Evolutionary conservation across 1,284 basidiomycete species (phyloP), one percentile per base, ranked within the genome.

Genomic region (Tilletia setariae): DNA sequence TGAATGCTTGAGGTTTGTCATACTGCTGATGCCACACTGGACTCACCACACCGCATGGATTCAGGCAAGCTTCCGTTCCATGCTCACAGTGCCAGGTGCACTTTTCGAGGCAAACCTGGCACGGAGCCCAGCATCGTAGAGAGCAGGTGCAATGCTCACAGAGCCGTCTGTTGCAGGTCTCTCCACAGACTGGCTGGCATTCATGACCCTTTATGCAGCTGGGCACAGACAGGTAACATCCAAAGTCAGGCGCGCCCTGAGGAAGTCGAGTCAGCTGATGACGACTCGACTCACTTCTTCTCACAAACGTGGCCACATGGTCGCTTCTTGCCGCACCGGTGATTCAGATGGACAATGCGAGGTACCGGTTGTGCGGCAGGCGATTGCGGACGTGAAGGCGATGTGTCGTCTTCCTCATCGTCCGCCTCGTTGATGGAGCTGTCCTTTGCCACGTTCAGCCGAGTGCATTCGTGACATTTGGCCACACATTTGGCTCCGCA

Each of bases 41-140:
- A 84, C 88, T 83, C 68, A 90, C 89, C 21, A 88, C 89, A 15
- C 89, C 89, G 74, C 90, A 91, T 0, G 88, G 86, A n/a, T 90
- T 85, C 1, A 86, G 86, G 69, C 90, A 91, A 1, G 67, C 62
- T 30, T 85, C 75, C 70, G 90, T 71, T 74, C 90, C 90, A 8
- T 63, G 75, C 87, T 86, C 87, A 63, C 30, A 47, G 0, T 85
- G 81, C 70, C 88, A 86, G 74, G 87, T 85, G 77, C 90, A 91
- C 0, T 89, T 88, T 0, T 87, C 85, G 76, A 90, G 91, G 0
- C 86, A 85, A 0, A 79, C 82, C 8, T 85, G 86, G 74, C 90
- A 91, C 25, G 78, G 70, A 23, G 81, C 74, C 4, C 81, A 77
- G 88, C 90, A 8, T 76, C 78, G 1, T 85, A 82, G 75, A 90